phyloP scores from a whole-genome alignment of 1,139 yeast genomes.

The Kluyveromyces sp. region DNA sequence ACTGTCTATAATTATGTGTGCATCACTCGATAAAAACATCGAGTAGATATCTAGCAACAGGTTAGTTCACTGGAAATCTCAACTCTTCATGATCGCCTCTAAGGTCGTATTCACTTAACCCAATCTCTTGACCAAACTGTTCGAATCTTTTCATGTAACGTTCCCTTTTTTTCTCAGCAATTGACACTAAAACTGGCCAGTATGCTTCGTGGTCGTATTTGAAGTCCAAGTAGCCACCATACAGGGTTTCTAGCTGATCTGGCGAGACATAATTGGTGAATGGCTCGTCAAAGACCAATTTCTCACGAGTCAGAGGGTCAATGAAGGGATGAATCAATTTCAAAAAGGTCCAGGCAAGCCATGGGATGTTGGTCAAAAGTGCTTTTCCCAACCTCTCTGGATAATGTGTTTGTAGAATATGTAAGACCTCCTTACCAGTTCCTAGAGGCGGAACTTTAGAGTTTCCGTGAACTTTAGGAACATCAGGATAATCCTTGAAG shows the following conservation, averaged over 20 bases:
- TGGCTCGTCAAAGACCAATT: constrained; percentile 84
- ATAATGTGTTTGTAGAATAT: constrained; percentile 82
- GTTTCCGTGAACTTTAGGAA: constrained; percentile 44
- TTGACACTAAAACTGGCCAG: constrained; percentile 65
- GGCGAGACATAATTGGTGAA: constrained; percentile 73
- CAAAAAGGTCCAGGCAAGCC: constrained; percentile 85
- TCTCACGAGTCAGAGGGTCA: constrained; percentile 90
- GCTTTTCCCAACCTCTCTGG: constrained; percentile 95
- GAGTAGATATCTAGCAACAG: background rate
- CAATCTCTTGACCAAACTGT: constrained; percentile 62
- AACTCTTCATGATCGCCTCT: constrained; percentile 49
- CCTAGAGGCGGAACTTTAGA: constrained; percentile 76
- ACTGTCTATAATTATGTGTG: background rate
- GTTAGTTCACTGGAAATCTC: constrained; percentile 34
- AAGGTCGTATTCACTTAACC: constrained; percentile 76
- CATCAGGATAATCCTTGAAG: constrained; percentile 62
- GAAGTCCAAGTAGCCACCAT: constrained; percentile 79
- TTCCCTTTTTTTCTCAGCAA: constrained; percentile 49
- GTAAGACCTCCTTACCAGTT: constrained; percentile 66
- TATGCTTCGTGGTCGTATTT: constrained; percentile 71
- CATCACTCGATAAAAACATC: background rate
- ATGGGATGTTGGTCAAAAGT: constrained; percentile 82
- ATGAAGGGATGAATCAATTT: constrained; percentile 89
- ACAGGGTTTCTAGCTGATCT: constrained; percentile 74
- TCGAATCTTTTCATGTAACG: constrained; percentile 57